These are phyloP conservation scores for Scheffersomyces segobiensis DNA, from an alignment of 1,139 yeast species.

Conservation along the genomic window DNA sequence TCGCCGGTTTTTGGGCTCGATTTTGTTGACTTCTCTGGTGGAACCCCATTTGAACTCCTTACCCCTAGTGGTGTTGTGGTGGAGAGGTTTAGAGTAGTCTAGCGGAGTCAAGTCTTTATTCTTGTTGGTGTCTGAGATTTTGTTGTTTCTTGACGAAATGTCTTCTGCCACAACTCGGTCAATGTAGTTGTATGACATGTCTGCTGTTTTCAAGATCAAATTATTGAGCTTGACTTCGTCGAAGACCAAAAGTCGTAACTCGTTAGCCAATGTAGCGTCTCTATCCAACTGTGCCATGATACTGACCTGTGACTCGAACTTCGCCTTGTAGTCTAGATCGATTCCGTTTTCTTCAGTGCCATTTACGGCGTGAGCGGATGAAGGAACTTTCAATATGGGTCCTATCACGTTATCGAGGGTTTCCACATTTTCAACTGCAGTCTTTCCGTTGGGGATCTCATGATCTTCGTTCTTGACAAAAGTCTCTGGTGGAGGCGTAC, in stretches of 20 bases:
- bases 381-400: neutral
- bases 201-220: conserved; percentile 25
- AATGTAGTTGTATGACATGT: conserved; percentile 32
- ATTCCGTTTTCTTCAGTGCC: neutral
- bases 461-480: neutral
- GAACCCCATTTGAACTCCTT: conserved; percentile 36
- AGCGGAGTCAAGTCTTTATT: conserved; percentile 17
- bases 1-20: conserved; percentile 14
- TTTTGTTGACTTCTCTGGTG: conserved; percentile 23
- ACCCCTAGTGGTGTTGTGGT: conserved; percentile 24
- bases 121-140: conserved; percentile 18
- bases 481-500: conserved; percentile 11
- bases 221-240: conserved; percentile 28
- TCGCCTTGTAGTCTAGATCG: conserved; percentile 11
- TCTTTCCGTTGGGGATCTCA: neutral
- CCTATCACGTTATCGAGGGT: conserved; percentile 1
- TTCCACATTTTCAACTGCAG: neutral
- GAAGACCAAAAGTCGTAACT: conserved; percentile 26
- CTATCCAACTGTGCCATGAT: conserved; percentile 31
- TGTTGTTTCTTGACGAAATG: conserved; percentile 24
- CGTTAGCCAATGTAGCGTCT: conserved; percentile 25
- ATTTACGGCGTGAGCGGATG: neutral
- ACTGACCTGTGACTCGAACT: conserved; percentile 29
- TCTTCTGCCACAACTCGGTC: conserved; percentile 41
- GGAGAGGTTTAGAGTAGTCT: conserved; percentile 16